Conservation (phyloP, 2,329 filamentous ascomycete species). For the Pyricularia sp. region DNA sequence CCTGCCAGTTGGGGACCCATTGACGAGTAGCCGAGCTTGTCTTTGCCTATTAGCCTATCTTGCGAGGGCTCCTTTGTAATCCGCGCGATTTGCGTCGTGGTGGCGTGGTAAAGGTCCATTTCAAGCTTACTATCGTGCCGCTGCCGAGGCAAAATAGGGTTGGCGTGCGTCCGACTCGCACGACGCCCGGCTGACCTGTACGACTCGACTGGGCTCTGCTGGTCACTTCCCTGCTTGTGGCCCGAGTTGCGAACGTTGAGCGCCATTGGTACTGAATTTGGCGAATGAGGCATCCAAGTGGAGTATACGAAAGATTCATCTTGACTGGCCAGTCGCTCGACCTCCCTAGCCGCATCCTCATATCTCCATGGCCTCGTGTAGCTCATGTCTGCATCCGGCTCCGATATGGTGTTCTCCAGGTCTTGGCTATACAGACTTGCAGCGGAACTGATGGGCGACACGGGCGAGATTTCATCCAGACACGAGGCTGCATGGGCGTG, state of each 20-base stretch:
- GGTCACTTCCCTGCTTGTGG: slow-evolving; percentile 5
- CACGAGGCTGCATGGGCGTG: not conserved
- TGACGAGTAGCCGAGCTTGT: not conserved
- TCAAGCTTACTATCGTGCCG: not conserved
- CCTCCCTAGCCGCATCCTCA: not conserved
- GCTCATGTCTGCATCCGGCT: slow-evolving; percentile 8
- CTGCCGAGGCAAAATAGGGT: not conserved
- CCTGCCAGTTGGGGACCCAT: not conserved
- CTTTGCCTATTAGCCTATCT: not conserved
- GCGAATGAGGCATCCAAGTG: slow-evolving; percentile 5
- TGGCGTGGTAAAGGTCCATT: slow-evolving; percentile 15
- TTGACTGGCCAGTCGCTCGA: not conserved
- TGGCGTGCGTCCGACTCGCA: not conserved
- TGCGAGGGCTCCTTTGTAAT: not conserved
- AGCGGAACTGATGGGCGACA: slow-evolving; percentile 9
- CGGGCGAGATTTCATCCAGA: slow-evolving; percentile 9
- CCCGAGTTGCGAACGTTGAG: not conserved
- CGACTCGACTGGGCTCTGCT: slow-evolving; percentile 12
- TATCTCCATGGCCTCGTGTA: not conserved
- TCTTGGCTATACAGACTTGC: slow-evolving; percentile 12
- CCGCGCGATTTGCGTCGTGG: slow-evolving; percentile 13
- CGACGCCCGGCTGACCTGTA: not conserved
- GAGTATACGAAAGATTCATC: not conserved
- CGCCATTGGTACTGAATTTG: not conserved
- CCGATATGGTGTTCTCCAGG: slow-evolving; percentile 10